Conservation (phyloP, 306 rosid species). For the Cyclanthera cordifolia region DNA sequence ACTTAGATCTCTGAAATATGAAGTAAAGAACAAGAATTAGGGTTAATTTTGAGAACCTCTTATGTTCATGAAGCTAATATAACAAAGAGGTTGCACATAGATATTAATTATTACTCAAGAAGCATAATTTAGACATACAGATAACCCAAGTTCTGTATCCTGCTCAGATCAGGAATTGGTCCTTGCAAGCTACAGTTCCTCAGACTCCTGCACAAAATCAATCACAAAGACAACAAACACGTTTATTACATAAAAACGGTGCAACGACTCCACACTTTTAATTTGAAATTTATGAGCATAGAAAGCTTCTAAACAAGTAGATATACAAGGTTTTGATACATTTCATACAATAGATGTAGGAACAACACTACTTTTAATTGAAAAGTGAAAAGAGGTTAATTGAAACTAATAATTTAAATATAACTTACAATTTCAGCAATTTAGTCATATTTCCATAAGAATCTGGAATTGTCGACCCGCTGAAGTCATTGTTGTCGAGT, state of each 20-base stretch:
- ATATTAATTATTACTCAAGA: neutral
- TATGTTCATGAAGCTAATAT: neutral
- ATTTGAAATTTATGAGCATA: neutral
- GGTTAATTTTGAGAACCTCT: neutral
- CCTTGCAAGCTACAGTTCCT: constrained; percentile 79
- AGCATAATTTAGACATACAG: constrained; percentile 44
- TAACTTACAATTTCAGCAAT: constrained; percentile 36
- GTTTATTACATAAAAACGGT: neutral
- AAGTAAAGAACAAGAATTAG: constrained; percentile 12
- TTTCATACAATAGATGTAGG: neutral
- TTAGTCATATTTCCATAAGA: constrained; percentile 27
- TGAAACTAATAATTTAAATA: constrained; percentile 6
- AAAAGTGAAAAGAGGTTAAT: neutral
- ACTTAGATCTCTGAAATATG: constrained; percentile 69
- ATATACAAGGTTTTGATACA: neutral
- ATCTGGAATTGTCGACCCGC: constrained; percentile 28
- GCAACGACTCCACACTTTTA: neutral
- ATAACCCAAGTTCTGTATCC: constrained; percentile 38
- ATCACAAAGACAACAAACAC: constrained; percentile 14
- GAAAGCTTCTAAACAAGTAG: neutral
- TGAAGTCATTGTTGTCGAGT: constrained; percentile 37
- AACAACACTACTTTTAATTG: neutral
- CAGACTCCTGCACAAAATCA: constrained; percentile 49
- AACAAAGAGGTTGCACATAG: neutral
- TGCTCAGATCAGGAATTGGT: constrained; percentile 73